Percentiles rank a stretch among this genome's conserved stretches.
Conservation (phyloP, 73 alveolate genomes). For the Stentor roeselii region DNA sequence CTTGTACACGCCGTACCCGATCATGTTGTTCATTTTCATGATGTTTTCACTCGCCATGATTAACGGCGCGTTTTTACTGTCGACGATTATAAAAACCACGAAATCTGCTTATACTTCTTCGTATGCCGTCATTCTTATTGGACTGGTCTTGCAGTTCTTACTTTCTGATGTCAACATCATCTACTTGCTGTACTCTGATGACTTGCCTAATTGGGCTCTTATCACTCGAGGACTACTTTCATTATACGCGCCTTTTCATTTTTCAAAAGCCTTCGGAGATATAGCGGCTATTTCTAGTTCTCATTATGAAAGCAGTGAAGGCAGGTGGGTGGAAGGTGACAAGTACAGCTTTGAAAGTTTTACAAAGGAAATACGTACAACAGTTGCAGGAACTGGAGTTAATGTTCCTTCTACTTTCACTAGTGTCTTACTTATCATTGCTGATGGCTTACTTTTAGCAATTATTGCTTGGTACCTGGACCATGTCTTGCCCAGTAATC, state of each 20-base stretch:
- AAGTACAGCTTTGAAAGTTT: conserved; percentile 34
- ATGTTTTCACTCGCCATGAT: conserved; percentile 42
- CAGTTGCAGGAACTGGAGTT: neutral
- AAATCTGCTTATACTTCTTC: conserved; percentile 52
- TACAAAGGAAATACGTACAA: neutral
- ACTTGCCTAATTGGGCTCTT: conserved; percentile 41
- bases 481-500: conserved; percentile 44
- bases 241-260: conserved; percentile 52
- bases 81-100: conserved; percentile 39
- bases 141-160: conserved; percentile 44
- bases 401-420: conserved; percentile 12
- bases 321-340: conserved; percentile 54
- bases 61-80: conserved; percentile 44
- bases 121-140: conserved; percentile 47
- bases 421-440: neutral
- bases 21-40: conserved; percentile 36
- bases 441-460: conserved; percentile 27
- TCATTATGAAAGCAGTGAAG: conserved; percentile 45
- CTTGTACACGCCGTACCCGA: conserved; percentile 50
- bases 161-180: conserved; percentile 44
- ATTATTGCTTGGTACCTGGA: conserved; percentile 53
- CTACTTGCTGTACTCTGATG: conserved; percentile 34
- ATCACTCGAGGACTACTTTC: conserved; percentile 31
- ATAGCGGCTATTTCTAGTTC: conserved; percentile 37
- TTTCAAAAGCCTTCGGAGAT: conserved; percentile 46